A percentile compares a stretch with the other conserved stretches of the same genome.
These are phyloP conservation scores for Clonostachys byssicola DNA, from an alignment of 2,329 filamentous ascomycete genomes.

Conservation along the genomic window DNA sequence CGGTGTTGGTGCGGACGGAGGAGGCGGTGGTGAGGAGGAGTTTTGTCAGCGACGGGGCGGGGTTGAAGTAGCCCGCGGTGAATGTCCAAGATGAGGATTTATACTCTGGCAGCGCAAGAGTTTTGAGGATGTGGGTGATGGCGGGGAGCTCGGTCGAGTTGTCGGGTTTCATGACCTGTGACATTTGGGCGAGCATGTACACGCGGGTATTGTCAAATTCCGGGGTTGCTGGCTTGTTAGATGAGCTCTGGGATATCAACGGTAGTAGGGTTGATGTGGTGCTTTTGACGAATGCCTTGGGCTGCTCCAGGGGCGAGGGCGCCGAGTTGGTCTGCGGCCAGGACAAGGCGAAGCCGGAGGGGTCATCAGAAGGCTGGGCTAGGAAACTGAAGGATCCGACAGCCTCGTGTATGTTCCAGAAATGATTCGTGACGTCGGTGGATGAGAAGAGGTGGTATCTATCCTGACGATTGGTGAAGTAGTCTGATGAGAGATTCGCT, in stretches of 20 bases:
- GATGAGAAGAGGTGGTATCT: slow-evolving; percentile 90
- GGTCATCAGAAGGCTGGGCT: slow-evolving; percentile 58
- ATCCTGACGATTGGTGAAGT: slow-evolving; percentile 95
- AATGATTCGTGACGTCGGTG: slow-evolving; percentile 76
- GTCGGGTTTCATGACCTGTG: slow-evolving; percentile 74
- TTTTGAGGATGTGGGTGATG: slow-evolving; percentile 68
- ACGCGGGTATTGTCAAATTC: slow-evolving; percentile 60
- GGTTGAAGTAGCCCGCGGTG: slow-evolving; percentile 98
- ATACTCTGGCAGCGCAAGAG: slow-evolving; percentile 60
- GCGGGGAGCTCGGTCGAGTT: slow-evolving; percentile 86
- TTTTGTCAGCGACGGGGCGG: slow-evolving; percentile 76
- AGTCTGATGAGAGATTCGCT: slow-evolving; percentile 88
- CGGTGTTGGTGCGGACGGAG: slow-evolving; percentile 55
- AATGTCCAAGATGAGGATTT: slow-evolving; percentile 83
- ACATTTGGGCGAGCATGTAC: slow-evolving; percentile 85
- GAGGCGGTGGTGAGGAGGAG: slow-evolving; percentile 71
- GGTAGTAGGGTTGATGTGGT: slow-evolving; percentile 64
- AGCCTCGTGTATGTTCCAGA: slow-evolving; percentile 69
- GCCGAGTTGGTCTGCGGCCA: slow-evolving; percentile 77
- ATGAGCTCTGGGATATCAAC: slow-evolving; percentile 49
- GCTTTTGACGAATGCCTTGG: slow-evolving; percentile 63
- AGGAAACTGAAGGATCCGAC: slow-evolving; percentile 80
- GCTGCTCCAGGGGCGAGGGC: slow-evolving; percentile 68
- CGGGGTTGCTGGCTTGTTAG: slow-evolving; percentile 10
- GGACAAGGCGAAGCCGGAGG: slow-evolving; percentile 54